These are phyloP conservation scores for Melocanna baccifera DNA, from an alignment of 176 grass and related monocot genomes.

Conservation along the genomic window DNA sequence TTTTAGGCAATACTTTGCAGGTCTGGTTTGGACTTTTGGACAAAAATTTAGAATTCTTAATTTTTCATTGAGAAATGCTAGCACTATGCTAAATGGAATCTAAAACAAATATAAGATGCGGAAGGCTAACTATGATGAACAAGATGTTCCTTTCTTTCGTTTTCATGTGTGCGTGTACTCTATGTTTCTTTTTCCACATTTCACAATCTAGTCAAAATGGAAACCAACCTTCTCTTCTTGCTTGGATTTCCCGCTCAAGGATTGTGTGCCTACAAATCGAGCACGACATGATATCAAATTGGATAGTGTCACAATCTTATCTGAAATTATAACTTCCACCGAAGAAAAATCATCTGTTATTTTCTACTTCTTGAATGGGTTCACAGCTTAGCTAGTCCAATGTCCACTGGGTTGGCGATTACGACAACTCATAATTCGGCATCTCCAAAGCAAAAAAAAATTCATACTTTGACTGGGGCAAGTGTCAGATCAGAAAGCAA, in stretches of 20 bases:
- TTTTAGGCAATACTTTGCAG: background rate
- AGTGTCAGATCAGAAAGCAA: background rate
- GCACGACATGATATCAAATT: background rate
- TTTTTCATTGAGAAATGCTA: background rate
- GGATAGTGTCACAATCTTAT: background rate
- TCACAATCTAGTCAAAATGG: conserved; percentile 10
- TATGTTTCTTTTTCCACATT: background rate
- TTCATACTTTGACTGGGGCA: background rate
- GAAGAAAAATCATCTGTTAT: background rate
- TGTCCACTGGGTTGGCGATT: background rate
- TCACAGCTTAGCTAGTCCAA: background rate
- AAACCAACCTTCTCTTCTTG: background rate
- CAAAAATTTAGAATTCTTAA: background rate
- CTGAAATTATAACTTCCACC: background rate
- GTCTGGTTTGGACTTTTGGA: background rate
- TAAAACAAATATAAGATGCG: background rate
- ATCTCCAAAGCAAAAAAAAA: background rate
- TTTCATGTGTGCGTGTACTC: background rate
- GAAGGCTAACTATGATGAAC: background rate
- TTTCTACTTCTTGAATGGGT: background rate
- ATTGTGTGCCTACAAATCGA: background rate
- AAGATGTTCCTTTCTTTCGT: background rate
- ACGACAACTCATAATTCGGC: background rate
- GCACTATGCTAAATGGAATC: background rate
- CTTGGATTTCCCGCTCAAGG: background rate